A percentile compares a stretch with the other conserved stretches of the same genome.
phyloP scores from a whole-genome alignment of 495 filamentous ascomycete genomes.

The Annulohypoxylon moriforme region DNA sequence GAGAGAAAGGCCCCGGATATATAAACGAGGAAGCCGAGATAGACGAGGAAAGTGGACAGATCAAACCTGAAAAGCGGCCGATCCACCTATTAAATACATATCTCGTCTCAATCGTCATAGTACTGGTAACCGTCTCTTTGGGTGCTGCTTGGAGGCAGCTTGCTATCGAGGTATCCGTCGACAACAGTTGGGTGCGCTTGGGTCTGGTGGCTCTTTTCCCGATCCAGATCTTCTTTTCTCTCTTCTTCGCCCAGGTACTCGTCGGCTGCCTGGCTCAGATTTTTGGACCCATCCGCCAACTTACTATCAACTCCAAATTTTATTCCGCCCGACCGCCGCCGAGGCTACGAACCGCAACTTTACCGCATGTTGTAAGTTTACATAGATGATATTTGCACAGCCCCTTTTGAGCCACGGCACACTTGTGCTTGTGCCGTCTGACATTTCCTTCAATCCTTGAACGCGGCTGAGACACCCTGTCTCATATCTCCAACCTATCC shows the following conservation, averaged over 20 bases:
- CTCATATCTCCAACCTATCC: not conserved
- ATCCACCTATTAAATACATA: conserved; percentile 75
- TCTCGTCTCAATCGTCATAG: conserved; percentile 71
- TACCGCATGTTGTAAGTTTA: conserved; percentile 66
- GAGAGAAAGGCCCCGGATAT: conserved; percentile 58
- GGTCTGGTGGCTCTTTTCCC: conserved; percentile 72
- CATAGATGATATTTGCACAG: not conserved
- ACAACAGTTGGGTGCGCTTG: conserved; percentile 68
- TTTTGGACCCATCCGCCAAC: conserved; percentile 77
- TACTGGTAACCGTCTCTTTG: conserved; percentile 69
- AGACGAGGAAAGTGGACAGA: conserved; percentile 76
- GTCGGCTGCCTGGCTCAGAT: conserved; percentile 79
- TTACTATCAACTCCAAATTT: conserved; percentile 79
- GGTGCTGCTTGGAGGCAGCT: conserved; percentile 75
- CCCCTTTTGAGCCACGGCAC: not conserved
- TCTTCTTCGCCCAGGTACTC: conserved; percentile 81
- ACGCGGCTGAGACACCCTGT: conserved; percentile 19
- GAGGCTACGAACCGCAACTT: conserved; percentile 60
- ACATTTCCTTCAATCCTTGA: not conserved
- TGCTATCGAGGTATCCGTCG: conserved; percentile 73
- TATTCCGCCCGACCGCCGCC: conserved; percentile 75
- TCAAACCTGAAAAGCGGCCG: conserved; percentile 70
- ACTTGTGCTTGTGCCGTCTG: not conserved
- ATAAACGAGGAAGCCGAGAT: conserved; percentile 63
- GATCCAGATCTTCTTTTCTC: conserved; percentile 81